phyloP scores from a whole-genome alignment of 805 yeast species.

The Limtongia smithiae region DNA sequence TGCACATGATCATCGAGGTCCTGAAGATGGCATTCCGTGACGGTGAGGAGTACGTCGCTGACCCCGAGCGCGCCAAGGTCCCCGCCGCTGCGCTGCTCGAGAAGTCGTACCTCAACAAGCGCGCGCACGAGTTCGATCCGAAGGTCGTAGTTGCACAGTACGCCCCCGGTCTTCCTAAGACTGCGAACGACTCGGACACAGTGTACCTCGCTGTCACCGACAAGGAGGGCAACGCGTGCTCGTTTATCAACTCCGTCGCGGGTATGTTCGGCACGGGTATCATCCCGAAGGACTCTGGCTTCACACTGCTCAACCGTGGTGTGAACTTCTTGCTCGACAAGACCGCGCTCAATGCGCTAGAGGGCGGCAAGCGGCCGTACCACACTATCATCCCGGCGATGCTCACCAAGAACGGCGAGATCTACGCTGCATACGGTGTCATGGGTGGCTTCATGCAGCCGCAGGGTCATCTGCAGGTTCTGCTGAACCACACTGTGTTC shows the following conservation, averaged over 20 bases:
- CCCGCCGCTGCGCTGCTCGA: slow-evolving; percentile 46
- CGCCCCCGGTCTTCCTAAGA: slow-evolving; percentile 52
- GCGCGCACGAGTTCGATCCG: slow-evolving; percentile 48
- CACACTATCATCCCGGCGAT: slow-evolving; percentile 83
- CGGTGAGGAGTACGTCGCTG: slow-evolving; percentile 69
- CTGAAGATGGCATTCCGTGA: slow-evolving; percentile 70
- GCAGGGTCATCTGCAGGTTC: slow-evolving; percentile 78
- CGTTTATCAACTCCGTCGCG: slow-evolving; percentile 74
- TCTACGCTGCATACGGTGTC: slow-evolving; percentile 73
- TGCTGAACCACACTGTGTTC: slow-evolving; percentile 59
- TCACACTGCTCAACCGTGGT: slow-evolving; percentile 72
- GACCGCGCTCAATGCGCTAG: slow-evolving; percentile 56
- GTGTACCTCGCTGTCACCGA: slow-evolving; percentile 66
- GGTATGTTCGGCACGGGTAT: slow-evolving; percentile 68
- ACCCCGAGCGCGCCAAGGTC: slow-evolving; percentile 43
- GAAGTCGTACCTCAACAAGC: slow-evolving; percentile 47
- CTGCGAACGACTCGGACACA: slow-evolving; percentile 60
- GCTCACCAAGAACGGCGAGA: slow-evolving; percentile 54
- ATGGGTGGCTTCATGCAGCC: slow-evolving; percentile 91
- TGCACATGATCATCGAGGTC: slow-evolving; percentile 68
- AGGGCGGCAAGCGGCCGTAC: slow-evolving; percentile 69
- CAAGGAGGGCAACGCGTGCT: slow-evolving; percentile 70
- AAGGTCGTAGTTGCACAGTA: slow-evolving; percentile 43
- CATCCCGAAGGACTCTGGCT: slow-evolving; percentile 57
- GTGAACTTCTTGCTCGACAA: slow-evolving; percentile 64